A percentile compares a stretch with the other conserved stretches of the same genome.
These are phyloP conservation scores for Sonneratia alba DNA, from an alignment of 345 rosid genomes.

Conservation along the genomic window DNA sequence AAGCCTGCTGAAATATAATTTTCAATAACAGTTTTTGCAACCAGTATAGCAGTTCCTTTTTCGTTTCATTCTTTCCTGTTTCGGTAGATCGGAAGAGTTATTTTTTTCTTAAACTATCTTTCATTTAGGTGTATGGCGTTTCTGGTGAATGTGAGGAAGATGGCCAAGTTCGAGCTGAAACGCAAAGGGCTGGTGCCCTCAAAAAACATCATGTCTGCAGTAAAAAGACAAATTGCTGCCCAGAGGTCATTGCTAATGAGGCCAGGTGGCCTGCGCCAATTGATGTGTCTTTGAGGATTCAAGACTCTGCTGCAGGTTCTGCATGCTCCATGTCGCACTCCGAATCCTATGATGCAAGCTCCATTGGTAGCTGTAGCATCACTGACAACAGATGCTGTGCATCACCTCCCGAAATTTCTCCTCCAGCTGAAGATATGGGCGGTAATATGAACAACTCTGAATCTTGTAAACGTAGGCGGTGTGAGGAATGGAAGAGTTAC, in stretches of 20 bases:
- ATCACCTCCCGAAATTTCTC: conserved; percentile 16
- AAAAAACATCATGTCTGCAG: neutral
- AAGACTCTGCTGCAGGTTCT: neutral
- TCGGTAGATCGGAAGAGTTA: neutral
- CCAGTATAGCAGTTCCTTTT: neutral
- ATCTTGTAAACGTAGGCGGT: conserved; percentile 24
- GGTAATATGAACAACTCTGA: conserved; percentile 37
- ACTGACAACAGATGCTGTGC: conserved; percentile 15
- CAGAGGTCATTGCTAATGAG: neutral
- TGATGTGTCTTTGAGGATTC: neutral
- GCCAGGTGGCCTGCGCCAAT: neutral
- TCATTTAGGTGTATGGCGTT: neutral
- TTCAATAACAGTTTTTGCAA: no score
- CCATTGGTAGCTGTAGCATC: conserved; percentile 60
- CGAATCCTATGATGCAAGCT: conserved; percentile 34
- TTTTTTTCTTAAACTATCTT: neutral
- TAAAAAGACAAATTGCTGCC: neutral
- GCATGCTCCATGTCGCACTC: neutral
- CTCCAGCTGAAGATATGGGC: conserved; percentile 26
- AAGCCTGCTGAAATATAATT: no score
- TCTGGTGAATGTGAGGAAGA: neutral
- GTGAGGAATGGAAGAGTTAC: conserved; percentile 18
- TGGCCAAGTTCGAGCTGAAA: neutral
- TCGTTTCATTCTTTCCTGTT: neutral
- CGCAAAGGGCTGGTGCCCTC: neutral